Evolutionary conservation across 805 yeast genomes (phyloP).

Genomic region (Metschnikowia sp.): DNA sequence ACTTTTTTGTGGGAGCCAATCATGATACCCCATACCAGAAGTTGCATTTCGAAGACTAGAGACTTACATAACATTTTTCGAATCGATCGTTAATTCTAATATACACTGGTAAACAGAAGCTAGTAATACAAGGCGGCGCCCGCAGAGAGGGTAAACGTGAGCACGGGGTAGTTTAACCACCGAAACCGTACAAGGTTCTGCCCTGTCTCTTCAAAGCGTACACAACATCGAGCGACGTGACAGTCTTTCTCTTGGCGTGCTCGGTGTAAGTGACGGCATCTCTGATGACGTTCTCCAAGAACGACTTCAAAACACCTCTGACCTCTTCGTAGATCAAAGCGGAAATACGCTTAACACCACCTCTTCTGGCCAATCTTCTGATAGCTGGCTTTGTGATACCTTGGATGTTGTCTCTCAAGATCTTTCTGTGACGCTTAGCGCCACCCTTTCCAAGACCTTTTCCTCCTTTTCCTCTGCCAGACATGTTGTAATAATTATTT

Average conservation of each 20-base stretch:
- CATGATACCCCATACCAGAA: neutral
- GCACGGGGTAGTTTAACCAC: conserved; percentile 57
- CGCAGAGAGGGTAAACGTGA: neutral
- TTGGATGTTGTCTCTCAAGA: conserved; percentile 98
- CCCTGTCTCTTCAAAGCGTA: conserved; percentile 99
- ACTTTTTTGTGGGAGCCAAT: neutral
- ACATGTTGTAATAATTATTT: conserved; percentile 52
- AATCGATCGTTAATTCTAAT: conserved; percentile 21
- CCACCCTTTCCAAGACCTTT: conserved; percentile 99
- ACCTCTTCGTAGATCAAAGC: conserved; percentile 98
- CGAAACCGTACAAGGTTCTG: conserved; percentile 99
- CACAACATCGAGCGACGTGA: conserved; percentile 96
- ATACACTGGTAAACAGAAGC: conserved; percentile 21
- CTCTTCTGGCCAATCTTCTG: conserved; percentile 99
- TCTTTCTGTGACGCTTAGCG: conserved; percentile 99
- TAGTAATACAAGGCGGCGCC: conserved; percentile 18
- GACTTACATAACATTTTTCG: conserved; percentile 1
- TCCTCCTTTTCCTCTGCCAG: conserved; percentile 99
- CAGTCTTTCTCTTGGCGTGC: conserved; percentile 99
- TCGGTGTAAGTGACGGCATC: conserved; percentile 99
- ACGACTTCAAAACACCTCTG: conserved; percentile 92
- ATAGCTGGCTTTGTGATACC: conserved; percentile 99
- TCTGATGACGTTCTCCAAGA: conserved; percentile 96
- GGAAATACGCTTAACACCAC: conserved; percentile 99
- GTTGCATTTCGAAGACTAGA: neutral